A percentile compares a stretch with the other conserved stretches of the same genome.
These are phyloP conservation scores for Alloteropsis semialata DNA, from an alignment of 176 grass and related monocot genomes.

Conservation along the genomic window DNA sequence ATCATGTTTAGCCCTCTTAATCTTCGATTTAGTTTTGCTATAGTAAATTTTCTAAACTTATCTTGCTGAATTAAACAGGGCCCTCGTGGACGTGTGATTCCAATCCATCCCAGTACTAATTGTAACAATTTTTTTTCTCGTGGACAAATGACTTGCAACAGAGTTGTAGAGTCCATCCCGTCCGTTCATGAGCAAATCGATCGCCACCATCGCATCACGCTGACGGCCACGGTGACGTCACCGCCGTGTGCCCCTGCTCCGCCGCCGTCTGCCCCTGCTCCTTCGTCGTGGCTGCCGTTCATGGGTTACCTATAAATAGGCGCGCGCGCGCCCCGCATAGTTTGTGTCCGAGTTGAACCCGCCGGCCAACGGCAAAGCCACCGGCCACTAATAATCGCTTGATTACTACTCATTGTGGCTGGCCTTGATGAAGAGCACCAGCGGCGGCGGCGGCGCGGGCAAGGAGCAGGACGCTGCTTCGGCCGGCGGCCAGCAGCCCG, in stretches of 20 bases:
- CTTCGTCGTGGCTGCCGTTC: not conserved
- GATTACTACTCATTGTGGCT: not conserved
- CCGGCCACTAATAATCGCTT: not conserved
- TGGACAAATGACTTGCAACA: no score
- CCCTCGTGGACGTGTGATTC: no score
- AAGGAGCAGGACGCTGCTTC: not conserved
- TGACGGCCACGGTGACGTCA: no score
- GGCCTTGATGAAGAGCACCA: not conserved
- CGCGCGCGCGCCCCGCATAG: not conserved
- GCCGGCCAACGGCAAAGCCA: not conserved
- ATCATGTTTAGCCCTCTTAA: no score
- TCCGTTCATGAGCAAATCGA: no score
- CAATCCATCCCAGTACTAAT: no score
- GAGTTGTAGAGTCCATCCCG: no score
- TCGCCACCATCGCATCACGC: no score
- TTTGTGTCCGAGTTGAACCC: not conserved
- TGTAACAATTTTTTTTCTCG: no score
- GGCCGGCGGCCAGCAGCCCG: not conserved
- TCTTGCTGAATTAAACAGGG: no score
- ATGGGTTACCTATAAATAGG: not conserved
- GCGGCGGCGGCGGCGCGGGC: not conserved
- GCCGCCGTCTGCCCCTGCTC: not conserved
- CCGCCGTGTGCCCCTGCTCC: not conserved
- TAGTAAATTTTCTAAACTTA: no score
- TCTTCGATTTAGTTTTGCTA: no score